Evolutionary conservation across 2,329 filamentous ascomycete species (phyloP).

Genomic region (Nakataea oryzae): DNA sequence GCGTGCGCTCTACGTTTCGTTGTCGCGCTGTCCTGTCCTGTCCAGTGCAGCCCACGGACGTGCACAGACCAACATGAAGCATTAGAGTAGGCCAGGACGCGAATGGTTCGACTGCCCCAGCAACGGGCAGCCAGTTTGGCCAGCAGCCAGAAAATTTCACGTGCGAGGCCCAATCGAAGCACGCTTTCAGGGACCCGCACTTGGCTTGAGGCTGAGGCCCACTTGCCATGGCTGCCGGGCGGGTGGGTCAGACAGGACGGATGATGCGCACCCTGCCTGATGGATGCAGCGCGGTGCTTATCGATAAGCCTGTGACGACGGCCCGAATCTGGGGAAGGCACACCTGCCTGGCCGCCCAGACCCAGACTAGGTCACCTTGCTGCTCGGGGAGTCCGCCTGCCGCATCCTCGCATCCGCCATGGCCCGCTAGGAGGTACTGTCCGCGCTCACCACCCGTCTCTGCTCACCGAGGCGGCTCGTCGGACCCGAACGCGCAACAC

Average conservation of each 20-base stretch:
- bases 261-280: too few relatives aligned
- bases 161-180: not conserved
- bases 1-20: not conserved
- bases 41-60: not conserved
- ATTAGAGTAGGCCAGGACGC: too few relatives aligned
- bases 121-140: not conserved
- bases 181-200: not conserved
- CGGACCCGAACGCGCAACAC: not conserved
- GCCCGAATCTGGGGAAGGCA: conserved; percentile 1
- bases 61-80: too few relatives aligned
- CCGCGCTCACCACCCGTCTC: not conserved
- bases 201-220: not conserved
- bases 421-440: too few relatives aligned
- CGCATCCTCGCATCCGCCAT: too few relatives aligned
- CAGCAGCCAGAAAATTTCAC: not conserved
- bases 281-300: conserved; percentile 1
- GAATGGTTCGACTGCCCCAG: not conserved
- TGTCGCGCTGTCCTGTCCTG: not conserved
- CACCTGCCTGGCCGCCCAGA: not conserved
- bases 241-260: not conserved
- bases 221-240: not conserved
- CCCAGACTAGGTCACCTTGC: not conserved
- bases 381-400: not conserved
- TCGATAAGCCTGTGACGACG: conserved; percentile 1
- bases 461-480: not conserved